A percentile compares a stretch with the other conserved stretches of the same genome.
phyloP scores from a whole-genome alignment of 371 early-diverging fungal genomes.

The Actinomortierella ambigua region DNA sequence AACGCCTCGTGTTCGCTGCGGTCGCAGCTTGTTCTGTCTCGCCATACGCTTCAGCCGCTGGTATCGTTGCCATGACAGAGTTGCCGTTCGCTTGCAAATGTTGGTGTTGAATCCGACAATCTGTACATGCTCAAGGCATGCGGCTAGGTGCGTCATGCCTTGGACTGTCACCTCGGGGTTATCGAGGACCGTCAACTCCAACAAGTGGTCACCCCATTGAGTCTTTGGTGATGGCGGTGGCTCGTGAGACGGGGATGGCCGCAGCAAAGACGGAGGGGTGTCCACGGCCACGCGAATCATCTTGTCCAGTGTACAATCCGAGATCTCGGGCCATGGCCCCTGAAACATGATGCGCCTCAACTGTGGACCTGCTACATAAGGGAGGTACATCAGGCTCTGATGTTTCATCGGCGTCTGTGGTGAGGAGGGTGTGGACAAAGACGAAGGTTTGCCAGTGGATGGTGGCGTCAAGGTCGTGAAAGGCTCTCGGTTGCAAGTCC shows the following conservation, averaged over 20 bases:
- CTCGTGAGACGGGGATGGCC: background rate
- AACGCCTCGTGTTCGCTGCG: too few species aligned
- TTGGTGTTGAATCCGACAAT: conserved; percentile 20
- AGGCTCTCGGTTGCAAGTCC: too few species aligned
- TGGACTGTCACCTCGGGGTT: conserved; percentile 24
- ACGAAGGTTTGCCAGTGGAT: too few species aligned
- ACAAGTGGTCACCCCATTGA: conserved; percentile 17
- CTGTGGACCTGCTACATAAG: conserved; percentile 2
- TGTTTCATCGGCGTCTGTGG: background rate
- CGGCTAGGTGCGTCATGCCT: conserved; percentile 30
- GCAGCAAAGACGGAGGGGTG: background rate
- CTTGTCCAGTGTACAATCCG: conserved; percentile 6
- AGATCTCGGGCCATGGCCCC: conserved; percentile 39
- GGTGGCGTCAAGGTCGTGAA: too few species aligned
- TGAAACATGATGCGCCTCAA: conserved; percentile 23
- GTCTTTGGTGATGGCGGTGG: background rate
- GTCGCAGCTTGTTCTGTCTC: too few species aligned
- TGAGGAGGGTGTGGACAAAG: too few species aligned
- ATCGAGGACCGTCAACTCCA: conserved; percentile 25
- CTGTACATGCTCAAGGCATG: conserved; percentile 22
- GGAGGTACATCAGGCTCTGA: conserved; percentile 12
- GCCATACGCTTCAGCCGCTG: too few species aligned
- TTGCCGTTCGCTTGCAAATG: too few species aligned
- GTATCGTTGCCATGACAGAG: too few species aligned
- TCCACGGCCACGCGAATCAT: background rate